Percentiles rank a stretch among this genome's conserved stretches.
These are phyloP conservation scores for Pneumocystis carinii DNA, from an alignment of 1,139 yeast species.

Conservation along the genomic window DNA sequence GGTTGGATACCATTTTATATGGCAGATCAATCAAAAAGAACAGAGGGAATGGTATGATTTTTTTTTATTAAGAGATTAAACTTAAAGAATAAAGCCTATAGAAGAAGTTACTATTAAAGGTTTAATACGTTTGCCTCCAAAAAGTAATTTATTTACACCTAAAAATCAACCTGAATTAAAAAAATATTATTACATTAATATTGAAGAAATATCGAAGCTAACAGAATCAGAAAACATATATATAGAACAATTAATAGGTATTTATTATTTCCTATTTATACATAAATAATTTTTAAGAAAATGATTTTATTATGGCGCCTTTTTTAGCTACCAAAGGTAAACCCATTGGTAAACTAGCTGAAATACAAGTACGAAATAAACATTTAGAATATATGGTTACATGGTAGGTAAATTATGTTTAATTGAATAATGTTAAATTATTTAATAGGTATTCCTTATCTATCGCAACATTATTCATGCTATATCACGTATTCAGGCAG, in stretches of 20 bases:
- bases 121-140: conserved; percentile 50
- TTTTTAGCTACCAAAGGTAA: conserved; percentile 54
- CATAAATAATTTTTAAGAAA: conserved; percentile 6
- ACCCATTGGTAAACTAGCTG: conserved; percentile 73
- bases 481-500: not conserved
- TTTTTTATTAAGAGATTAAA: not conserved
- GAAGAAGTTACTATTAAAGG: conserved; percentile 66
- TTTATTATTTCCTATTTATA: not conserved
- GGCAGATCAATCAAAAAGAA: conserved; percentile 48
- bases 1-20: conserved; percentile 81
- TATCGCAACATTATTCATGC: not conserved
- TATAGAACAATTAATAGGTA: conserved; percentile 45
- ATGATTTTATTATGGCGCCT: conserved; percentile 13
- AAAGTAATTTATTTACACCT: conserved; percentile 56
- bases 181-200: conserved; percentile 48
- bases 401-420: conserved; percentile 47
- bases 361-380: conserved; percentile 67
- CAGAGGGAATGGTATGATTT: conserved; percentile 23
- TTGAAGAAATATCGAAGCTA: conserved; percentile 61
- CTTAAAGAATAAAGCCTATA: conserved; percentile 24
- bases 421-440: not conserved
- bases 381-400: conserved; percentile 86
- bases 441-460: not conserved
- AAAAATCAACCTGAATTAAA: conserved; percentile 59
- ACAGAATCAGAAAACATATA: conserved; percentile 59